Percentiles rank a stretch among this genome's conserved stretches.
These are phyloP conservation scores for Malassezia globosa DNA, from an alignment of 1,284 basidiomycete genomes.

Conservation along the genomic window DNA sequence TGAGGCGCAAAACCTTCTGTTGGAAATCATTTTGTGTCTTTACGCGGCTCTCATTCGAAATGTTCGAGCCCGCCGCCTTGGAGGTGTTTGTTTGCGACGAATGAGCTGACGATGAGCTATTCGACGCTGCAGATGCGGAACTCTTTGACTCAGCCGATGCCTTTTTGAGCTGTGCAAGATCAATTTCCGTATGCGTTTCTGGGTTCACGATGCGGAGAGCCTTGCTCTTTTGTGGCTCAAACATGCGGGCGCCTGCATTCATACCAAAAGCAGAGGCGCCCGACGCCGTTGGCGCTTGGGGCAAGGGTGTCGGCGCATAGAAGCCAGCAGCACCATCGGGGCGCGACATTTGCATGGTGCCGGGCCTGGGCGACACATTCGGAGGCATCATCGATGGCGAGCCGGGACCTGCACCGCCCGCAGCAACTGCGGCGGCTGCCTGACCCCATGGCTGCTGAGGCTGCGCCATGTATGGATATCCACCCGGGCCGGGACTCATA, in stretches of 20 bases:
- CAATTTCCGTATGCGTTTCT: slow-evolving; percentile 41
- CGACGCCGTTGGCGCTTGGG: neutral
- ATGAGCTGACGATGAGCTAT: neutral
- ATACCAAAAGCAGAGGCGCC: slow-evolving; percentile 38
- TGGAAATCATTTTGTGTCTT: slow-evolving; percentile 39
- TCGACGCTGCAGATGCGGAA: neutral
- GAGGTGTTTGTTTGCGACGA: neutral
- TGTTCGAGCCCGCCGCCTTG: slow-evolving; percentile 16
- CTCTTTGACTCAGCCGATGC: slow-evolving; percentile 12
- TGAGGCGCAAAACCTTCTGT: slow-evolving; percentile 23
- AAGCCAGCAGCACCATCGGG: neutral
- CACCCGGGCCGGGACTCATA: slow-evolving; percentile 11
- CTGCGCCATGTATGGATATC: slow-evolving; percentile 13
- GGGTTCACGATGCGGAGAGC: slow-evolving; percentile 46
- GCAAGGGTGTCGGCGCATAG: neutral
- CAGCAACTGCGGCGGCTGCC: neutral
- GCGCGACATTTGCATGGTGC: slow-evolving; percentile 3
- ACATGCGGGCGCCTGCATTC: slow-evolving; percentile 42
- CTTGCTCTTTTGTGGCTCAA: slow-evolving; percentile 42
- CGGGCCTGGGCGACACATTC: slow-evolving; percentile 22
- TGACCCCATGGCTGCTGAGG: slow-evolving; percentile 14
- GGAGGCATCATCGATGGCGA: slow-evolving; percentile 9
- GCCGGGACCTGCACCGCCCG: neutral
- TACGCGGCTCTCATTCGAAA: slow-evolving; percentile 27
- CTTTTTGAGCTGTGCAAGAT: slow-evolving; percentile 27